These are phyloP conservation scores for Schwanniomyces vanrijiae DNA, from an alignment of 805 yeast genomes.

Conservation along the genomic window DNA sequence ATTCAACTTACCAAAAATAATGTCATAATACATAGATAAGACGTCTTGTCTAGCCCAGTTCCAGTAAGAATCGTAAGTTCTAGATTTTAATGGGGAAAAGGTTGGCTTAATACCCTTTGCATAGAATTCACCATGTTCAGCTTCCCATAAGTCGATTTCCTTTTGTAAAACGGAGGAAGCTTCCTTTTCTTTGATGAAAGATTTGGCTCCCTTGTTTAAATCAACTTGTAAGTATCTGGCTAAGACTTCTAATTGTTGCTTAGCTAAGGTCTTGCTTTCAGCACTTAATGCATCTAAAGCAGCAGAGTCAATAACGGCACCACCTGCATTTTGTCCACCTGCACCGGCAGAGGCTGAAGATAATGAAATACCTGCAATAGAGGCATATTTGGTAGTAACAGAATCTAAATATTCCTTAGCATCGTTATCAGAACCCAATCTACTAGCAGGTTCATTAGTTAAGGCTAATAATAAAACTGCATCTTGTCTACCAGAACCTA, in stretches of 20 bases:
- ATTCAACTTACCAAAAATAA: constrained; percentile 88
- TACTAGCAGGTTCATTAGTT: constrained; percentile 86
- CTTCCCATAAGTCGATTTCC: constrained; percentile 88
- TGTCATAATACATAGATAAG: constrained; percentile 88
- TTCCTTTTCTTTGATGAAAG: constrained; percentile 78
- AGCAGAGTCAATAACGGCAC: constrained; percentile 90
- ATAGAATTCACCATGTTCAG: constrained; percentile 84
- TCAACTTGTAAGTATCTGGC: constrained; percentile 95
- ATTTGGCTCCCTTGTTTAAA: constrained; percentile 86
- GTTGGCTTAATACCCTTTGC: constrained; percentile 89
- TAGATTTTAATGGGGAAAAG: constrained; percentile 89
- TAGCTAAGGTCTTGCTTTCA: constrained; percentile 68
- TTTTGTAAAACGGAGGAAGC: constrained; percentile 80
- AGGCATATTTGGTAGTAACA: constrained; percentile 80
- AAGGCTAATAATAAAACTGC: constrained; percentile 79
- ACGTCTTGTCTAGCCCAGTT: constrained; percentile 99
- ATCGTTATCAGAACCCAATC: constrained; percentile 83
- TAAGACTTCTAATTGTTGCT: constrained; percentile 82
- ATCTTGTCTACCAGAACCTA: constrained; percentile 93
- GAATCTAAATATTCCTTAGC: constrained; percentile 89
- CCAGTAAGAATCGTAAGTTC: constrained; percentile 97
- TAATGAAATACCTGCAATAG: constrained; percentile 75
- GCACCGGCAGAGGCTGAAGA: constrained; percentile 64
- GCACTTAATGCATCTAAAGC: constrained; percentile 83
- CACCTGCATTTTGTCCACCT: constrained; percentile 65